A percentile compares a stretch with the other conserved stretches of the same genome.
phyloP scores from a whole-genome alignment of 192 early-diverging fungal species.

The Backusella mclennaniae region DNA sequence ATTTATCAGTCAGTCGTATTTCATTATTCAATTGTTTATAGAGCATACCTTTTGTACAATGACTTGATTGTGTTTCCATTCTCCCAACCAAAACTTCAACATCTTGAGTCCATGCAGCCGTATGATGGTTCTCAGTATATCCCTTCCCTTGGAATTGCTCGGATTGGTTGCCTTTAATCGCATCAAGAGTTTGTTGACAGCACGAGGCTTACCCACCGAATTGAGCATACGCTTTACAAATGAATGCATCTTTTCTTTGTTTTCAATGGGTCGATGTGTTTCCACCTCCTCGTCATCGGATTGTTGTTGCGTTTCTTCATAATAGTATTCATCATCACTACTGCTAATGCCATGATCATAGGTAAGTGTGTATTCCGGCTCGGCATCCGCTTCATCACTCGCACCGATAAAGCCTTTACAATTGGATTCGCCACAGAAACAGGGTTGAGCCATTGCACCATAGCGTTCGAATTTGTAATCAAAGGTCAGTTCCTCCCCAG shows the following conservation, averaged over 20 bases:
- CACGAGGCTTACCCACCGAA: conserved; percentile 47
- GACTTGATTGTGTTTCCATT: conserved; percentile 44
- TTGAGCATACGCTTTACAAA: conserved; percentile 73
- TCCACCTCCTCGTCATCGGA: conserved; percentile 15
- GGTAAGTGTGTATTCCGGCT: conserved; percentile 43
- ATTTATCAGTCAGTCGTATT: background rate
- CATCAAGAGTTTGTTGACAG: conserved; percentile 58
- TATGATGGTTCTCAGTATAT: conserved; percentile 57
- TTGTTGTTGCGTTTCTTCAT: conserved; percentile 19
- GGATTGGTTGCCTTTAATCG: conserved; percentile 60
- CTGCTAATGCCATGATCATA: background rate
- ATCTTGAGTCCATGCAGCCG: conserved; percentile 68
- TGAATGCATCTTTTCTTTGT: conserved; percentile 69
- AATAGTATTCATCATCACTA: background rate
- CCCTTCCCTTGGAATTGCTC: conserved; percentile 15
- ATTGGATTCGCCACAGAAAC: conserved; percentile 84
- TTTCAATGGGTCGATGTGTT: conserved; percentile 49
- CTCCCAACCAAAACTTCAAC: conserved; percentile 70
- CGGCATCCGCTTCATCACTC: conserved; percentile 39
- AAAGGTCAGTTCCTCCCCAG: conserved; percentile 91
- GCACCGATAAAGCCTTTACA: conserved; percentile 93
- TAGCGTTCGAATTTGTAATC: conserved; percentile 98
- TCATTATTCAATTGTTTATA: conserved; percentile 48
- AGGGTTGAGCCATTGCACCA: conserved; percentile 86
- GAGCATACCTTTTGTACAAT: conserved; percentile 37